Conservation (phyloP, 148 eudicot species). For the Agrostemma githago region DNA sequence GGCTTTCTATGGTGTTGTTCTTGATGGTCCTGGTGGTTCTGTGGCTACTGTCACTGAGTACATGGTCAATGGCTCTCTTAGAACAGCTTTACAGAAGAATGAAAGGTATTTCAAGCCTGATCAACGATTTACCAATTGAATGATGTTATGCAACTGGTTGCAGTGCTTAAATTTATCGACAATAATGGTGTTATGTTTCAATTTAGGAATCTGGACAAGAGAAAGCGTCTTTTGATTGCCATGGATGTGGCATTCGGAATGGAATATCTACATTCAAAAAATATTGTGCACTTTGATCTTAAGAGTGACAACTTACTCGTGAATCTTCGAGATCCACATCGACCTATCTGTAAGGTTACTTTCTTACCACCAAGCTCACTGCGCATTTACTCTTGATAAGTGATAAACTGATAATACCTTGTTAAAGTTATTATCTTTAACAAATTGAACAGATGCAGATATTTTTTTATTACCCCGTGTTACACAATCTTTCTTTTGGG, state of each 20-base stretch:
- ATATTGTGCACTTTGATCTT: conserved; percentile 92
- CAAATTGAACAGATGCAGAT: neutral
- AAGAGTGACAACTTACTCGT: conserved; percentile 97
- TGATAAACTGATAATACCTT: neutral
- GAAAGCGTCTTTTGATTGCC: conserved; percentile 81
- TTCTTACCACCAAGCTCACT: neutral
- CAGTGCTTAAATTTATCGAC: neutral
- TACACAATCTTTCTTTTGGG: neutral
- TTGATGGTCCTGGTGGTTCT: conserved; percentile 90
- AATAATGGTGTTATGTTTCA: conserved; percentile 5
- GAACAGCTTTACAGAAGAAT: conserved; percentile 80
- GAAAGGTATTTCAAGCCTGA: conserved; percentile 49
- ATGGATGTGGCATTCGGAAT: conserved; percentile 98
- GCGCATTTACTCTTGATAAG: neutral
- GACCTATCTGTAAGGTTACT: conserved; percentile 96
- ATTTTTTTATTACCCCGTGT: neutral
- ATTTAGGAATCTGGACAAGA: conserved; percentile 74
- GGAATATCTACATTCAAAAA: conserved; percentile 93
- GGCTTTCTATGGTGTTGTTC: conserved; percentile 92
- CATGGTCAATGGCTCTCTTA: conserved; percentile 94
- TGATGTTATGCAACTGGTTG: neutral
- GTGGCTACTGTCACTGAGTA: conserved; percentile 98
- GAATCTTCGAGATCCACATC: conserved; percentile 93
- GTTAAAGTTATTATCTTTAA: neutral
- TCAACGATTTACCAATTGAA: neutral